Base-by-base conservation (phyloP, 2,329 filamentous ascomycete species). In the Stagonosporopsis cucurbitacearum region DNA sequence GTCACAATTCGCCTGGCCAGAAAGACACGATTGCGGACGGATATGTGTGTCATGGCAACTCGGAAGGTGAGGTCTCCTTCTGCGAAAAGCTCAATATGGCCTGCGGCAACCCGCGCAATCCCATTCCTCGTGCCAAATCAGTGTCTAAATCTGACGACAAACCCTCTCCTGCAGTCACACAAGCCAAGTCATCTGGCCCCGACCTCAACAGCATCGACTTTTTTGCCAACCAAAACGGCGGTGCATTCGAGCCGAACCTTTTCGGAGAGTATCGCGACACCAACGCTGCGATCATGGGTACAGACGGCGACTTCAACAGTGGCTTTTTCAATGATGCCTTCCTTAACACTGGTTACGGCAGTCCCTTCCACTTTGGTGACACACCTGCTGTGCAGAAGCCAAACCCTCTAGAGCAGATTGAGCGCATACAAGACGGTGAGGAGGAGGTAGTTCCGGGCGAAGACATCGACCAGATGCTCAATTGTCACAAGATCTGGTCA, bases 231-330 rank as follows among this genome's bases (percentile, higher is more conserved):
- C 90, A 96, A 72, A 94, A 92, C 67, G 88, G 88, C 54, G 91
- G 91, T 52, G 87, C 90, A 61, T 97, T 98, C 68, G 93, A 98
- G 59, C 94, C 95, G 0, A 87, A 95, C 51, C 82, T 98, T 4
- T 98, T 97, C 74, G 91, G 90, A 50, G 91, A 92, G 66, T 98
- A 97, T 77, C 88, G 95, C 48, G 95, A 99, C 70, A 88, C 92
- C 0, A 91, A 96, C 68, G 90, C 92, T 54, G 94, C 88, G 51
- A 83, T 96, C 13, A 78, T 96, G 17, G 80, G 81, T 63, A 56
- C 53, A 42, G 88, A 79, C 69, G 85, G 83, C 39, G 86, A 87
- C 8, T 90, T 96, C 63, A 77, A 76, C 26, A 90, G 91, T 50
- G 89, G 80, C 19, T 88, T 88, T 75, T 86, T 86, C 72, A 84